Base-by-base conservation (phyloP, 305 asterid species). In the Striga hermonthica region DNA sequence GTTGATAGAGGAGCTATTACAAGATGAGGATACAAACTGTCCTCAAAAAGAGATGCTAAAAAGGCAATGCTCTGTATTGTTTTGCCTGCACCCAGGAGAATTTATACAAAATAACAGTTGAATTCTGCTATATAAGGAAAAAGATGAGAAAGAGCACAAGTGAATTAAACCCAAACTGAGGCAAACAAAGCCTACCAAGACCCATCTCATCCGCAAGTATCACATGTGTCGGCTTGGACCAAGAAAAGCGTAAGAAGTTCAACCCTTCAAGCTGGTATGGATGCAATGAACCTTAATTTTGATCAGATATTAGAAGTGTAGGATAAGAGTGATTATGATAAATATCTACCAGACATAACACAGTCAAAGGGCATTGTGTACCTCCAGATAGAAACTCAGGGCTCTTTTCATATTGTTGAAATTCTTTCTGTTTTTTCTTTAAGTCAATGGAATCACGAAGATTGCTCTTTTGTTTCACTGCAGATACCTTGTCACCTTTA, bases 171-270 rank as follows among this genome's bases (percentile, higher is more conserved):
- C 38, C 57, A 44, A 62, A 66, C 38, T 55, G 68, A 44, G 69
- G 64, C 38, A 72, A 58, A 49, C 60, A 65, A 36, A 66, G 67
- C 90, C 64, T 82, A 93, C 99, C 99, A 74, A 94, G 96, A 57
- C 97, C 99, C 97, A 94, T 94, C 82, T 94, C 99, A 82, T 94
- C 99, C n/a, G 99, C 99, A 77, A 94, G 96, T 78, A 94, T 90
- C 59, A 94, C 97, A 74, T 94, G 96, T 6, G 97, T 94, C 69
- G 83, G 93, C 77, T 94, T 94, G 68, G 89, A 82, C 99, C 97
- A 90, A 66, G 96, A 74, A 83, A 81, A 90, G 16, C 97, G 95
- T 75, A 94, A 76, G 85, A 90, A 94, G 75, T 94, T 94, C 84
- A 94, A 83, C 73, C 97, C 99, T 83, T 94, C 99, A 48, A 94